Percentiles rank a stretch among this genome's conserved stretches.
Evolutionary conservation across 1,284 basidiomycete species (phyloP).

Genomic region (Ceratobasidium sp.): DNA sequence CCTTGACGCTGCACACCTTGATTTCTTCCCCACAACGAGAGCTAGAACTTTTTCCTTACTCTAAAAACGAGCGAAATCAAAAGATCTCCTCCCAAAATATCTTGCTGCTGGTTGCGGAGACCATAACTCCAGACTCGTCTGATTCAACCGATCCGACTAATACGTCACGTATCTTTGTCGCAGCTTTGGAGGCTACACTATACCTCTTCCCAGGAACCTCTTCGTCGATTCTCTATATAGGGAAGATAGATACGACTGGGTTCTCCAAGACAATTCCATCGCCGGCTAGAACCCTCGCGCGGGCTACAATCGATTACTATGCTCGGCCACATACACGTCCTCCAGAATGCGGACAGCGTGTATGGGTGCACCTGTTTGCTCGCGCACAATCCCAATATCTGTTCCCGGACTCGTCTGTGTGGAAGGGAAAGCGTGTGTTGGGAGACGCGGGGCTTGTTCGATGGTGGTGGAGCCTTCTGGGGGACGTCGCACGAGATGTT

Average conservation of each 20-base stretch:
- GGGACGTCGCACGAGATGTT: slow-evolving; percentile 64
- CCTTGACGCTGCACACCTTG: slow-evolving; percentile 80
- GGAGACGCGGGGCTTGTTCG: slow-evolving; percentile 84
- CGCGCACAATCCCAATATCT: slow-evolving; percentile 92
- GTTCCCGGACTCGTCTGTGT: slow-evolving; percentile 90
- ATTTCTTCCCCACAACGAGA: slow-evolving; percentile 76
- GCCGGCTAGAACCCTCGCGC: slow-evolving; percentile 77
- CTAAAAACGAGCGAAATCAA: slow-evolving; percentile 61
- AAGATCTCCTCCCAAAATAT: slow-evolving; percentile 78
- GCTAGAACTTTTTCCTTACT: slow-evolving; percentile 78
- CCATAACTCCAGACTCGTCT: slow-evolving; percentile 13
- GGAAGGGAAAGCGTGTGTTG: slow-evolving; percentile 78
- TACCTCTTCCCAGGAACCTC: slow-evolving; percentile 80
- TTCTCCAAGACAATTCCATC: slow-evolving; percentile 68
- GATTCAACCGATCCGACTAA: slow-evolving; percentile 48
- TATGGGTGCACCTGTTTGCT: slow-evolving; percentile 93
- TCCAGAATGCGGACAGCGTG: slow-evolving; percentile 47
- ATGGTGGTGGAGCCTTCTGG: slow-evolving; percentile 91
- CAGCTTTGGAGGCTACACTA: slow-evolving; percentile 85
- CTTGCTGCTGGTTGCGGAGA: slow-evolving; percentile 78
- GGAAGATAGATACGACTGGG: slow-evolving; percentile 95
- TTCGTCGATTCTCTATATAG: slow-evolving; percentile 86
- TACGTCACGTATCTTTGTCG: slow-evolving; percentile 70
- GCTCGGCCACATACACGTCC: slow-evolving; percentile 74
- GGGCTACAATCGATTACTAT: slow-evolving; percentile 76